A percentile compares a stretch with the other conserved stretches of the same genome.
Conservation (phyloP, 495 filamentous ascomycete genomes). For the Thermothielavioides terrestris region DNA sequence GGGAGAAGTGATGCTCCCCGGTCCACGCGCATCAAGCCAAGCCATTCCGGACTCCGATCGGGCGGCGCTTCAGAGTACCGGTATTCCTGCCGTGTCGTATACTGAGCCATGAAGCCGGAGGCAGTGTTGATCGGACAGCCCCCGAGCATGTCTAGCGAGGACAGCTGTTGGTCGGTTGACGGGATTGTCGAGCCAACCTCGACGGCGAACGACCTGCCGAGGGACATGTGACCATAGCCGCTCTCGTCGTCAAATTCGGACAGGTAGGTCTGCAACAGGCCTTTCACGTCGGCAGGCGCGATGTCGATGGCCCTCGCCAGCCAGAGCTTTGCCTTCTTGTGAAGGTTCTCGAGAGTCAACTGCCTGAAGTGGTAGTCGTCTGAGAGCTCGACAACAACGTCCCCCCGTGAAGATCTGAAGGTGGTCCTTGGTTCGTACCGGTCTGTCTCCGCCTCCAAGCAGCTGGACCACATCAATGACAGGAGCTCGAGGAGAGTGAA, state of each 20-base stretch:
- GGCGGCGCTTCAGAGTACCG: slow-evolving; percentile 64
- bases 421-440: slow-evolving; percentile 79
- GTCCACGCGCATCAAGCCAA: slow-evolving; percentile 46
- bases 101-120: slow-evolving; percentile 92
- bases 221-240: slow-evolving; percentile 75
- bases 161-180: slow-evolving; percentile 74
- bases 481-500: slow-evolving; percentile 88
- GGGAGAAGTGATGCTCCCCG: slow-evolving; percentile 35
- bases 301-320: slow-evolving; percentile 69
- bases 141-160: slow-evolving; percentile 63
- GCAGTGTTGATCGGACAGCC: slow-evolving; percentile 73
- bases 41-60: slow-evolving; percentile 54
- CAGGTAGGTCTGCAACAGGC: slow-evolving; percentile 86
- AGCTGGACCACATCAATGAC: slow-evolving; percentile 89
- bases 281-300: slow-evolving; percentile 90
- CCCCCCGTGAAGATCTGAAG: slow-evolving; percentile 63
- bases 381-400: slow-evolving; percentile 77
- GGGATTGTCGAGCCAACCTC: slow-evolving; percentile 88
- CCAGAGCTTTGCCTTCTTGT: slow-evolving; percentile 71
- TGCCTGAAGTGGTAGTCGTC: slow-evolving; percentile 77
- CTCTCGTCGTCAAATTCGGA: slow-evolving; percentile 87
- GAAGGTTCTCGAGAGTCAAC: slow-evolving; percentile 66
- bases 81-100: slow-evolving; percentile 94
- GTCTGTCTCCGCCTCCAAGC: slow-evolving; percentile 86
- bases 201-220: slow-evolving; percentile 90